phyloP scores from a whole-genome alignment of 169 alveolate genomes.

The Amoebophrya sp. region DNA sequence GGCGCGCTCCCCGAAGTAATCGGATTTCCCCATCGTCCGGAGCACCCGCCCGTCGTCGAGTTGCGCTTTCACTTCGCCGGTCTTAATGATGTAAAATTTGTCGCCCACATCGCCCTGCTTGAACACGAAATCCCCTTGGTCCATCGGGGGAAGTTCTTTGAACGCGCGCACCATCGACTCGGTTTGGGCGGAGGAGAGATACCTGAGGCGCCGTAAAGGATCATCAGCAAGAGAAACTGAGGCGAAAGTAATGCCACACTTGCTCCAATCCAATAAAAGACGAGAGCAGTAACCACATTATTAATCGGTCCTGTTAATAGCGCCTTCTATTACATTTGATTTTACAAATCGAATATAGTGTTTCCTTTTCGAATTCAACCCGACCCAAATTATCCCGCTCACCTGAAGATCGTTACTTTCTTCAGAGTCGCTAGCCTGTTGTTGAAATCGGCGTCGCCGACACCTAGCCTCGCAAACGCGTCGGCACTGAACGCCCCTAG shows the following conservation, averaged over 20 bases:
- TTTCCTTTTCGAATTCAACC: no score
- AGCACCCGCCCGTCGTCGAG: conserved; percentile 63
- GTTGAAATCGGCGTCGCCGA: neutral
- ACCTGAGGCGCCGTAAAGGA: no score
- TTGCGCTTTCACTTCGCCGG: conserved; percentile 57
- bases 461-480: no score
- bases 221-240: no score
- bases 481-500: no score
- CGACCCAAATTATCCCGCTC: no score
- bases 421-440: neutral
- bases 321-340: no score
- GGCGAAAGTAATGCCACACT: no score
- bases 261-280: no score
- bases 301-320: no score
- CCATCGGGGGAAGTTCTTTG: conserved; percentile 47
- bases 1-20: conserved; percentile 92
- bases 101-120: conserved; percentile 86
- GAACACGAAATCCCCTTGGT: conserved; percentile 74
- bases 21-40: conserved; percentile 74
- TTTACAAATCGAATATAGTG: no score
- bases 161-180: conserved; percentile 71
- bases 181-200: conserved; percentile 66
- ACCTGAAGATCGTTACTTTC: neutral
- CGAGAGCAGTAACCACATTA: no score
- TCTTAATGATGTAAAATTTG: conserved; percentile 77